A percentile compares a stretch with the other conserved stretches of the same genome.
phyloP scores from a whole-genome alignment of 73 alveolate species.

The Paramecium octaurelia region DNA sequence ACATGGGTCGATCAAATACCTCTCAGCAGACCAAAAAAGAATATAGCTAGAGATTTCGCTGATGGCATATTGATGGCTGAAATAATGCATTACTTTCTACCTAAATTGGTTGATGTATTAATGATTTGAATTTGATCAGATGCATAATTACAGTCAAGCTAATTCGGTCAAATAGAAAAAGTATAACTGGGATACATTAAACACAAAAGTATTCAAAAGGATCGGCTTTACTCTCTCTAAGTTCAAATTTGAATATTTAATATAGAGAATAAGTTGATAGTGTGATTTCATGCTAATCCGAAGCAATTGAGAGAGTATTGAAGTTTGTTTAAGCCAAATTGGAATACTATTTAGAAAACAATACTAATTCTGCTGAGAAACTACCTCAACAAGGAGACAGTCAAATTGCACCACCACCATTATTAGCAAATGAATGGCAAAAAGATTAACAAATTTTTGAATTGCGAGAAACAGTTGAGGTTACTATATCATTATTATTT shows the following conservation, averaged over 20 bases:
- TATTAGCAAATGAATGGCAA: constrained; percentile 57
- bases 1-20: constrained; percentile 94
- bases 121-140: neutral
- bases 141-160: constrained; percentile 79
- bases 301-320: constrained; percentile 72
- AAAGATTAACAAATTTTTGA: constrained; percentile 72
- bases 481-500: neutral
- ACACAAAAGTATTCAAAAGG: constrained; percentile 69
- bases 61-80: constrained; percentile 94
- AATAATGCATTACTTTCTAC: constrained; percentile 79
- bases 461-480: constrained; percentile 77
- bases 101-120: constrained; percentile 77
- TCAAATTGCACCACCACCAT: neutral
- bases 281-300: constrained; percentile 68
- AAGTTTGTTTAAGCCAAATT: constrained; percentile 60
- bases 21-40: constrained; percentile 87
- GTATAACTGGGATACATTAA: constrained; percentile 73
- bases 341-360: constrained; percentile 43
- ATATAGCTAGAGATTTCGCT: constrained; percentile 93
- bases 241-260: constrained; percentile 30
- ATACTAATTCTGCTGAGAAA: constrained; percentile 39
- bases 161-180: constrained; percentile 66
- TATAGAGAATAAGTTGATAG: constrained; percentile 59
- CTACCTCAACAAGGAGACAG: neutral
- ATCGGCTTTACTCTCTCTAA: constrained; percentile 60